phyloP scores from a whole-genome alignment of 192 early-diverging fungal species.

The Linnemannia hyalina region DNA sequence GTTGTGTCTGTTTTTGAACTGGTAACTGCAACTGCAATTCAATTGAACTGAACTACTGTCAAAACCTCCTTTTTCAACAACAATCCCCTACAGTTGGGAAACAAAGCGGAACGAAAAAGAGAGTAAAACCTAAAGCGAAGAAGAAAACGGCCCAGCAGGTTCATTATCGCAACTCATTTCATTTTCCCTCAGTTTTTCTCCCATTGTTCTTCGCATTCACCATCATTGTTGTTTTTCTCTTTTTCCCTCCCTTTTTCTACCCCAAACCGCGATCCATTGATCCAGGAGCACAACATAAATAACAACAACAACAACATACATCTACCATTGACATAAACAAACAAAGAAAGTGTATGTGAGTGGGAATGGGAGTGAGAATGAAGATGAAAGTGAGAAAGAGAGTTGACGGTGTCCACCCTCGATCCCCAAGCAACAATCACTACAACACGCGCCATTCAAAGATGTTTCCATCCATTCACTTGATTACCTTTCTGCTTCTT shows the following conservation, averaged over 20 bases:
- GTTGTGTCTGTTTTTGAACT: not conserved
- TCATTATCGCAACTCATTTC: conserved; percentile 21
- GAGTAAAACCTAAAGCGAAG: not conserved
- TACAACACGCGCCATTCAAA: too few relatives aligned
- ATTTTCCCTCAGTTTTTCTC: not conserved
- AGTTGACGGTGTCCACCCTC: not conserved
- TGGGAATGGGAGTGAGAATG: not conserved
- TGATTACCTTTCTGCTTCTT: not conserved
- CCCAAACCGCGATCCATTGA: not conserved
- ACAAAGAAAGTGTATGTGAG: not conserved
- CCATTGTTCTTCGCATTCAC: not conserved
- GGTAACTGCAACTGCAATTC: not conserved
- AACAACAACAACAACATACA: not conserved
- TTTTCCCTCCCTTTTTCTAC: not conserved
- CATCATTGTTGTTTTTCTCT: not conserved
- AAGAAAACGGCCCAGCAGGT: conserved; percentile 1
- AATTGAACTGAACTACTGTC: not conserved
- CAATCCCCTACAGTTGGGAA: conserved; percentile 18
- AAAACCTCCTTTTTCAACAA: not conserved
- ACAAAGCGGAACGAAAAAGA: not conserved
- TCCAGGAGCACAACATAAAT: not conserved
- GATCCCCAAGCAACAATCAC: not conserved
- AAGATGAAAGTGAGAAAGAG: not conserved
- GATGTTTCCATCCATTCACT: too few relatives aligned
- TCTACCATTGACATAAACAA: not conserved